Conservation (phyloP, 2,329 filamentous ascomycete genomes). For the Aspergillus flavus region DNA sequence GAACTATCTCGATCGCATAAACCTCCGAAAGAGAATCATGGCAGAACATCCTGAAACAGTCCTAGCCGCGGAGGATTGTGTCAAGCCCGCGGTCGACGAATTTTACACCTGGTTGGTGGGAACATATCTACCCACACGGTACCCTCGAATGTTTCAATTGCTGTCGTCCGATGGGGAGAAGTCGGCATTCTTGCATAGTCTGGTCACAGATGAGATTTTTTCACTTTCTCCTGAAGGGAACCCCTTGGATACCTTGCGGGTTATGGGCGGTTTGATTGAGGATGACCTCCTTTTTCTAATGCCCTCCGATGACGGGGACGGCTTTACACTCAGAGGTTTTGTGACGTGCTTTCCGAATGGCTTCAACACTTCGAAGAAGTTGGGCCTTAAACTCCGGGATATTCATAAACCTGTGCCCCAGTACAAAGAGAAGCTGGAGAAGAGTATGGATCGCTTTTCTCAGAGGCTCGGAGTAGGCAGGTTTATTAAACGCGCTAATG, state of each 20-base stretch:
- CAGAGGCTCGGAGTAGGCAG: constrained; percentile 25
- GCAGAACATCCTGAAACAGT: neutral
- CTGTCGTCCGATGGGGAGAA: neutral
- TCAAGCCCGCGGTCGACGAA: neutral
- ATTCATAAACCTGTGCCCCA: constrained; percentile 27
- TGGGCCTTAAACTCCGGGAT: constrained; percentile 19
- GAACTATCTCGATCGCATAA: constrained; percentile 6
- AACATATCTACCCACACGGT: neutral
- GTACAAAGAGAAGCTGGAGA: constrained; percentile 32
- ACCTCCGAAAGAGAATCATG: neutral
- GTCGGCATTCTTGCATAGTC: neutral
- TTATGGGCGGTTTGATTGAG: neutral
- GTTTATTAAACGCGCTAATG: constrained; percentile 24
- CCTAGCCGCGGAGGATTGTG: neutral
- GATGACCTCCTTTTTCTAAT: constrained; percentile 7
- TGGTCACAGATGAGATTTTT: neutral
- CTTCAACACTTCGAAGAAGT: constrained; percentile 19
- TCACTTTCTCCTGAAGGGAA: too few relatives aligned
- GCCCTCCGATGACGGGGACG: neutral
- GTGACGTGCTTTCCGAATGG: constrained; percentile 24
- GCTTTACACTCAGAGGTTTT: constrained; percentile 16
- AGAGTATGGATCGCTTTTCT: constrained; percentile 37
- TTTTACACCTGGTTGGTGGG: constrained; percentile 1
- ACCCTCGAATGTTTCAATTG: neutral
- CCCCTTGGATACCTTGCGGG: neutral